Evolutionary conservation across 1,284 basidiomycete species (phyloP).

Genomic region (Ceratobasidium sp.): DNA sequence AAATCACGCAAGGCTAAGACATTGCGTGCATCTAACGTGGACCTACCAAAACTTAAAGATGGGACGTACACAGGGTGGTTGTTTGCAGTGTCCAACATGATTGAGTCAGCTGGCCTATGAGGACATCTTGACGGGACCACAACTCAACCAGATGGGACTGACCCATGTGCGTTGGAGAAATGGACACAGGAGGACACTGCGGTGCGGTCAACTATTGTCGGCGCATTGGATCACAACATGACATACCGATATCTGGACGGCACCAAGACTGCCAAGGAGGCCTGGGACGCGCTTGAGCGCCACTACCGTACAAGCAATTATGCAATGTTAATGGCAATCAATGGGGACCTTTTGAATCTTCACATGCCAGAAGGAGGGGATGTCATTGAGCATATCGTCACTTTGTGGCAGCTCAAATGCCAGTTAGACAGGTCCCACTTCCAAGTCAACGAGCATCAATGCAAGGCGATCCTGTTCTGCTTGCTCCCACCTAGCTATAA

Average conservation of each 20-base stretch:
- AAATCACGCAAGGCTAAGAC: neutral
- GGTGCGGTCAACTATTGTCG: neutral
- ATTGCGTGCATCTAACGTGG: neutral
- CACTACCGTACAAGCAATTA: neutral
- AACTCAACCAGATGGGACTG: neutral
- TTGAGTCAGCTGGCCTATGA: neutral
- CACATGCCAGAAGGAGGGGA: neutral
- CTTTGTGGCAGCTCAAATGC: neutral
- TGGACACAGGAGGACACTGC: neutral
- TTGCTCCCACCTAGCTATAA: neutral
- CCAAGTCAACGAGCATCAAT: neutral
- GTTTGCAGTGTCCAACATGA: neutral
- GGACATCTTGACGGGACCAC: conserved; percentile 9
- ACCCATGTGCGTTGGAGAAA: neutral
- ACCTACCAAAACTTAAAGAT: conserved; percentile 15
- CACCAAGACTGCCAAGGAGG: neutral
- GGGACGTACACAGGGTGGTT: neutral
- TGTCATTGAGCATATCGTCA: conserved; percentile 11
- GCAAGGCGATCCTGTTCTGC: neutral
- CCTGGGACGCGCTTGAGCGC: neutral
- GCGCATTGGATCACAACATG: neutral
- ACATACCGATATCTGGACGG: conserved; percentile 1
- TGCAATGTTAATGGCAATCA: neutral
- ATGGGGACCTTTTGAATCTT: neutral
- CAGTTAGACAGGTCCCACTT: neutral